phyloP scores from a whole-genome alignment of 176 grass and related monocot genomes.

The Rhynchospora breviuscula region DNA sequence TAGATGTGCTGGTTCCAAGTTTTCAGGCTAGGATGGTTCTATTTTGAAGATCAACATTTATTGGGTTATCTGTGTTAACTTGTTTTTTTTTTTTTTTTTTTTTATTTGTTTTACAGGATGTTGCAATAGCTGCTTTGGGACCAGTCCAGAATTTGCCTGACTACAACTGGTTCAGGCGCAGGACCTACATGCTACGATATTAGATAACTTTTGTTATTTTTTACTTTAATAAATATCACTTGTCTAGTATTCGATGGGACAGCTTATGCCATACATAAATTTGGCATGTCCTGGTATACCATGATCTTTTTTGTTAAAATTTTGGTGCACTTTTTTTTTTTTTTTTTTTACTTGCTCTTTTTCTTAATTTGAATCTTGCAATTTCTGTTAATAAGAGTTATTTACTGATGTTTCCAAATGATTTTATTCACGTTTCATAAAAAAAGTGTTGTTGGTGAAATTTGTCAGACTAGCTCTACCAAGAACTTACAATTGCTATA shows the following conservation, averaged over 20 bases:
- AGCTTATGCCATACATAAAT: constrained; percentile 10
- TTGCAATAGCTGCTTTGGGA: constrained; percentile 90
- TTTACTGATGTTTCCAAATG: not conserved
- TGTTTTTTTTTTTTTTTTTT: not conserved
- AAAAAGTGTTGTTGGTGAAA: not conserved
- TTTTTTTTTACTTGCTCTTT: constrained; percentile 8
- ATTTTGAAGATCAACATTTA: not conserved
- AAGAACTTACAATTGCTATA: too few relatives aligned
- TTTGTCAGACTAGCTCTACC: not conserved
- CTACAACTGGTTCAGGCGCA: constrained; percentile 99
- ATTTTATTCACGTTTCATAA: not conserved
- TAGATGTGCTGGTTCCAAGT: not conserved
- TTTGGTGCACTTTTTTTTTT: constrained; percentile 56
- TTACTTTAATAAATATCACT: constrained; percentile 24
- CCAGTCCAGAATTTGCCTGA: constrained; percentile 82
- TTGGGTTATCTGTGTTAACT: not conserved
- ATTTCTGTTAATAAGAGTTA: constrained; percentile 15
- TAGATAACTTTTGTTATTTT: constrained; percentile 47
- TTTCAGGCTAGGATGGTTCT: not conserved
- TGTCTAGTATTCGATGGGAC: constrained; percentile 8
- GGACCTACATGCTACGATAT: constrained; percentile 93
- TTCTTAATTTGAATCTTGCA: not conserved
- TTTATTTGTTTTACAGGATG: constrained; percentile 43
- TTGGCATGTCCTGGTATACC: constrained; percentile 22
- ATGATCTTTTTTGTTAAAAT: constrained; percentile 30